Conservation (phyloP, 1,284 basidiomycete genomes). For the Sanguinoderma infundibulare region DNA sequence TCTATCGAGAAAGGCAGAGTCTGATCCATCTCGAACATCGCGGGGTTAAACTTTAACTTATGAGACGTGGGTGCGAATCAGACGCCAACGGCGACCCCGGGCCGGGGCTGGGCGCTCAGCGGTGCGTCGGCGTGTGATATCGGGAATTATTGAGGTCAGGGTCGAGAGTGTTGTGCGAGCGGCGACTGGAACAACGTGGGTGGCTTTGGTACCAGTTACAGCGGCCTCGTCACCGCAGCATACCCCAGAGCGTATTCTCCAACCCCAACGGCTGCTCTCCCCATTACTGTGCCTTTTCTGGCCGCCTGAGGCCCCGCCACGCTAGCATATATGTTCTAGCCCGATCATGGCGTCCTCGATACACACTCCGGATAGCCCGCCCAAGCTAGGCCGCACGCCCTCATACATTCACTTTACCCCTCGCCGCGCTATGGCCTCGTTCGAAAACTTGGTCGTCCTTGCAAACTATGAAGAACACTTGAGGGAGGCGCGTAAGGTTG, state of each 20-base stretch:
- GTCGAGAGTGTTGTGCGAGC: background rate
- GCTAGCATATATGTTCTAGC: constrained; percentile 5
- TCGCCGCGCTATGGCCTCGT: constrained; percentile 67
- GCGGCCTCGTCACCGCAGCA: background rate
- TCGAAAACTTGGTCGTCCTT: constrained; percentile 80
- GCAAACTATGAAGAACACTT: constrained; percentile 79
- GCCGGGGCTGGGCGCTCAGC: too few relatives aligned
- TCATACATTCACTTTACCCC: constrained; percentile 50
- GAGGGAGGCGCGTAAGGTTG: constrained; percentile 71
- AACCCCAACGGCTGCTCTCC: constrained; percentile 1
- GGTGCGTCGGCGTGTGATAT: background rate
- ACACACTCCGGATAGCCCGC: constrained; percentile 23
- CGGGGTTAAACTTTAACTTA: too few relatives aligned
- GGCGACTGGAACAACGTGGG: too few relatives aligned
- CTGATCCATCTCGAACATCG: too few relatives aligned
- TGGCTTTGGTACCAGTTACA: too few relatives aligned
- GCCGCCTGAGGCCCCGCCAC: background rate
- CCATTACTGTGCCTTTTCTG: background rate
- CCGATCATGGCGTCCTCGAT: constrained; percentile 23
- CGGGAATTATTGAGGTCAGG: background rate
- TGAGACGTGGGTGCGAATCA: too few relatives aligned
- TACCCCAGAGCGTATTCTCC: background rate
- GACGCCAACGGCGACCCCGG: background rate
- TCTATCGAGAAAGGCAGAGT: too few relatives aligned
- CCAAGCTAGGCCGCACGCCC: constrained; percentile 29